These are phyloP conservation scores for Globisporangium uncinulatum DNA, from an alignment of 352 stramenopile genomes.

Conservation along the genomic window DNA sequence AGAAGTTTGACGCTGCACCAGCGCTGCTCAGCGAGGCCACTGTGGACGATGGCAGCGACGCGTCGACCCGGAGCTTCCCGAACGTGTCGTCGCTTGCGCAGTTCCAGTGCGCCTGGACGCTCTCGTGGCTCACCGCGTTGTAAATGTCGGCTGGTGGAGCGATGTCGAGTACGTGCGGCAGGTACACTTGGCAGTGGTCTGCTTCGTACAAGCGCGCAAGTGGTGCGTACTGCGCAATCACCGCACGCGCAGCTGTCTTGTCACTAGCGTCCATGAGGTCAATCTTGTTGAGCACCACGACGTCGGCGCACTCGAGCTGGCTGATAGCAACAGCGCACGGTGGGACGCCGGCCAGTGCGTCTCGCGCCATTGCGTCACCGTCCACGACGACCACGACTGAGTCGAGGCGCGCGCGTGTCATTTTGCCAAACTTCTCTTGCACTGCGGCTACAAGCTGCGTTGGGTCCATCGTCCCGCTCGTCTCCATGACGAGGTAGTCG, in stretches of 20 bases:
- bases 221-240: slow-evolving; percentile 41
- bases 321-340: slow-evolving; percentile 41
- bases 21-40: neutral
- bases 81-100: slow-evolving; percentile 26
- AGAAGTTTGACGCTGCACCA: slow-evolving; percentile 19
- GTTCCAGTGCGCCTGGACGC: slow-evolving; percentile 54
- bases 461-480: slow-evolving; percentile 68
- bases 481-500: slow-evolving; percentile 79
- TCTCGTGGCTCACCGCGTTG: slow-evolving; percentile 59
- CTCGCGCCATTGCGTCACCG: slow-evolving; percentile 54
- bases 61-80: slow-evolving; percentile 31
- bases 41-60: slow-evolving; percentile 1
- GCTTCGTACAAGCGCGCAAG: slow-evolving; percentile 64
- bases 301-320: slow-evolving; percentile 66
- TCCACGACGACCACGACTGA: slow-evolving; percentile 75
- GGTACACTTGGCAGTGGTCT: slow-evolving; percentile 47
- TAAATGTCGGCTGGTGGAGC: slow-evolving; percentile 44
- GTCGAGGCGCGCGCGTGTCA: slow-evolving; percentile 74
- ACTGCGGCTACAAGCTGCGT: slow-evolving; percentile 58
- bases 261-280: slow-evolving; percentile 43
- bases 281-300: slow-evolving; percentile 82
- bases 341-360: slow-evolving; percentile 18
- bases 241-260: slow-evolving; percentile 18
- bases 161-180: slow-evolving; percentile 74
- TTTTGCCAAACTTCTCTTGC: slow-evolving; percentile 70